These are phyloP conservation scores for Ustilago tritici DNA, from an alignment of 1,284 basidiomycete genomes.

Conservation along the genomic window DNA sequence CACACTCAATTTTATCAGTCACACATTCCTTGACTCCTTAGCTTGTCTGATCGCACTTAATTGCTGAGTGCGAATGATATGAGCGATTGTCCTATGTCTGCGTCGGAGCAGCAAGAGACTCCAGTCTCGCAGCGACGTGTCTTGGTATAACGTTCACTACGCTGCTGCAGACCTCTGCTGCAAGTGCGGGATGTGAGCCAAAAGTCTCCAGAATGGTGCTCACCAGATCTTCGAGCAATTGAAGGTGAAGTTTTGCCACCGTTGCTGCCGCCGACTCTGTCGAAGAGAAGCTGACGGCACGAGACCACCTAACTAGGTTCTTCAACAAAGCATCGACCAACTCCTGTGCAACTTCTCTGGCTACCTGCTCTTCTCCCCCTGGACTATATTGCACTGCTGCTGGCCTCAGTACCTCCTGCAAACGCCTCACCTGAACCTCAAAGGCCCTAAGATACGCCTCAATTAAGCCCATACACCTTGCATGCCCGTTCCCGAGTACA, in stretches of 20 bases:
- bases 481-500: conserved; percentile 33
- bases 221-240: conserved; percentile 13
- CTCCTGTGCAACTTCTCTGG: not conserved
- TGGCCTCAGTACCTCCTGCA: conserved; percentile 17
- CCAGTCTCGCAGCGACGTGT: not conserved
- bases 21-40: not conserved
- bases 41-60: not conserved
- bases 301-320: conserved; percentile 11
- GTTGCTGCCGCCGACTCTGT: not conserved
- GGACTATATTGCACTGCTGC: not conserved
- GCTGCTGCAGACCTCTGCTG: not conserved
- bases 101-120: not conserved
- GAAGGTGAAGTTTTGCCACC: not conserved
- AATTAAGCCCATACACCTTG: conserved; percentile 33
- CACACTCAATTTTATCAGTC: not conserved
- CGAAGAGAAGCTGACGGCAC: not conserved
- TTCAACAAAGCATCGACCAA: conserved; percentile 10
- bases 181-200: not conserved
- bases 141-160: not conserved
- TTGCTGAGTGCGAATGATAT: not conserved
- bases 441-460: conserved; percentile 23
- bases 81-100: not conserved
- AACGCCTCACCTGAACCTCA: conserved; percentile 4
- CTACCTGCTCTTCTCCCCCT: not conserved
- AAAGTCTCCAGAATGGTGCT: conserved; percentile 5